Percentiles rank a stretch among this genome's conserved stretches.
Conservation (phyloP, 1,284 basidiomycete genomes). For the Puccinia horiana region DNA sequence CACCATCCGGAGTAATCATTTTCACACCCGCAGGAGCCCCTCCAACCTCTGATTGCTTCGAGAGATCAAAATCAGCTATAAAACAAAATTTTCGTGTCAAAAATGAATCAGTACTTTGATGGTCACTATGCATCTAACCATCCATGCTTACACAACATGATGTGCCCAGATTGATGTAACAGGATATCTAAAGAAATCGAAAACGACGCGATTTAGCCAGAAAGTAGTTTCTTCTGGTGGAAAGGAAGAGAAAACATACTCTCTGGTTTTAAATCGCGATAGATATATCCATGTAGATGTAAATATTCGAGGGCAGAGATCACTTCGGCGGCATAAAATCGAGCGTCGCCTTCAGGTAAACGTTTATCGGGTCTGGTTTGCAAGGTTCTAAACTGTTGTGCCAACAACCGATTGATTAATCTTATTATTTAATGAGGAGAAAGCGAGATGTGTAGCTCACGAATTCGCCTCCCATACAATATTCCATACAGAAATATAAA, state of each 20-base stretch:
- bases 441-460: background rate
- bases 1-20: slow-evolving; percentile 83
- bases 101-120: too few relatives aligned
- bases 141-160: slow-evolving; percentile 72
- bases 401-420: slow-evolving; percentile 69
- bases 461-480: slow-evolving; percentile 48
- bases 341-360: slow-evolving; percentile 87
- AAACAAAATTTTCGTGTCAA: too few relatives aligned
- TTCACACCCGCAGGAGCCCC: slow-evolving; percentile 87
- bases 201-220: background rate
- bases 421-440: background rate
- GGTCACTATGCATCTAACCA: too few relatives aligned
- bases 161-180: slow-evolving; percentile 97
- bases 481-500: slow-evolving; percentile 73
- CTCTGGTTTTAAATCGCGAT: slow-evolving; percentile 98
- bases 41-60: slow-evolving; percentile 77
- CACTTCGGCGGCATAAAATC: slow-evolving; percentile 98
- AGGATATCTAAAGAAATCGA: slow-evolving; percentile 73
- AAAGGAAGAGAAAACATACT: slow-evolving; percentile 66
- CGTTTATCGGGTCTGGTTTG: slow-evolving; percentile 95
- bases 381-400: slow-evolving; percentile 75
- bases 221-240: background rate
- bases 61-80: slow-evolving; percentile 89
- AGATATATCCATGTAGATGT: slow-evolving; percentile 98
- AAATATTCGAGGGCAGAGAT: slow-evolving; percentile 96